phyloP scores from a whole-genome alignment of 2,329 filamentous ascomycete species.

The Teratosphaeria gauchensis region DNA sequence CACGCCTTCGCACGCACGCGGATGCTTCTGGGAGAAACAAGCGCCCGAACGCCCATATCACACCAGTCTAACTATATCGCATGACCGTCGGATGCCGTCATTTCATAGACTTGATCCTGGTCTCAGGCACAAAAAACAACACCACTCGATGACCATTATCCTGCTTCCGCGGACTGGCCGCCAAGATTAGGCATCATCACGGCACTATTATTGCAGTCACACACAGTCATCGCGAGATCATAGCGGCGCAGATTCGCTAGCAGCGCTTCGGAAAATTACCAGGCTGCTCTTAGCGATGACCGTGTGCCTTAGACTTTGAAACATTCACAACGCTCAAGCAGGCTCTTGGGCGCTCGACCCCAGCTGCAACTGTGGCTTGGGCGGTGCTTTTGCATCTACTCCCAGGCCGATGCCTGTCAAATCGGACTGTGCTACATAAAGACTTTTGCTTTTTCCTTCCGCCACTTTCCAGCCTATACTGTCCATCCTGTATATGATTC shows the following conservation, averaged over 20 bases:
- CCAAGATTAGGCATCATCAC: background rate
- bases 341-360: background rate
- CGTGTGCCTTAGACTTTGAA: background rate
- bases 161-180: background rate
- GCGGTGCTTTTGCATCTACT: background rate
- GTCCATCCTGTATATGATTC: background rate
- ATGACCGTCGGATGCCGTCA: background rate
- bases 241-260: background rate
- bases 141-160: background rate
- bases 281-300: background rate
- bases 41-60: background rate
- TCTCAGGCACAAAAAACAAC: background rate
- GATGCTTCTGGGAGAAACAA: background rate
- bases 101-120: background rate
- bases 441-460: background rate
- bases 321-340: background rate
- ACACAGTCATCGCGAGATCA: background rate
- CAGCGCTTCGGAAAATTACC: background rate
- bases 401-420: background rate
- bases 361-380: background rate
- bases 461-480: background rate
- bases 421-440: background rate
- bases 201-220: background rate
- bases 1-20: background rate
- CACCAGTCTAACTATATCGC: no score